These are phyloP conservation scores for Candida succiphila DNA, from an alignment of 805 yeast species.

Conservation along the genomic window DNA sequence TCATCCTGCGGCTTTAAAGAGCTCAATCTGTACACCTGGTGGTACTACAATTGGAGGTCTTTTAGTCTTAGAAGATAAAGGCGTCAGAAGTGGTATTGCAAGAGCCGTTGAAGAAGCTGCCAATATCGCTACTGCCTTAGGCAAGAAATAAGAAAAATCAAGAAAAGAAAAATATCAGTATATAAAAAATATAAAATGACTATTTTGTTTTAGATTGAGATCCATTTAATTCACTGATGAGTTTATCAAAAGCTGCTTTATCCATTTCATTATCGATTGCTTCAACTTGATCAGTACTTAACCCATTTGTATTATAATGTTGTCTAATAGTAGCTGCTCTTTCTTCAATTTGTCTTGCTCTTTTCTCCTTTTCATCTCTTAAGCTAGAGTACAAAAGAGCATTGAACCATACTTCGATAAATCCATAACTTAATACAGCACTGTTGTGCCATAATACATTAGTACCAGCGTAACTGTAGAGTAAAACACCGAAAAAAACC, in stretches of 20 bases:
- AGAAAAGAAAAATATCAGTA: constrained; percentile 1
- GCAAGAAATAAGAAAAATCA: constrained; percentile 31
- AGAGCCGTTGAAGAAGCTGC: constrained; percentile 90
- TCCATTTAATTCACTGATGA: constrained; percentile 19
- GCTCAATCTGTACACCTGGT: constrained; percentile 92
- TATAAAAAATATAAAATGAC: neutral
- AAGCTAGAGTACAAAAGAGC: constrained; percentile 51
- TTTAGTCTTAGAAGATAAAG: constrained; percentile 83
- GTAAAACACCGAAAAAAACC: constrained; percentile 38
- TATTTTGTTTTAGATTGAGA: too few relatives aligned
- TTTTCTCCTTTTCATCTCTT: constrained; percentile 51
- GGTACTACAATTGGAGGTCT: constrained; percentile 97
- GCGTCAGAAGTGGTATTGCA: constrained; percentile 79
- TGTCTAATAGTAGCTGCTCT: too few relatives aligned
- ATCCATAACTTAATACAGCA: constrained; percentile 47
- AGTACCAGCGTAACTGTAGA: constrained; percentile 36
- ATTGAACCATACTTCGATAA: constrained; percentile 63
- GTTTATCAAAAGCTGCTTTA: constrained; percentile 19
- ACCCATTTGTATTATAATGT: constrained; percentile 19
- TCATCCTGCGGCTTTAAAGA: constrained; percentile 84
- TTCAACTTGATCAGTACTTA: constrained; percentile 10
- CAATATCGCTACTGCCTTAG: constrained; percentile 54
- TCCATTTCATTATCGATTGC: constrained; percentile 14
- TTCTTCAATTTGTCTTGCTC: constrained; percentile 25
- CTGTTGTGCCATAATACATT: constrained; percentile 46